Evolutionary conservation across 768 basidiomycete species (phyloP), one percentile per base, ranked within the genome.

Genomic region (Serendipita vermifera): DNA sequence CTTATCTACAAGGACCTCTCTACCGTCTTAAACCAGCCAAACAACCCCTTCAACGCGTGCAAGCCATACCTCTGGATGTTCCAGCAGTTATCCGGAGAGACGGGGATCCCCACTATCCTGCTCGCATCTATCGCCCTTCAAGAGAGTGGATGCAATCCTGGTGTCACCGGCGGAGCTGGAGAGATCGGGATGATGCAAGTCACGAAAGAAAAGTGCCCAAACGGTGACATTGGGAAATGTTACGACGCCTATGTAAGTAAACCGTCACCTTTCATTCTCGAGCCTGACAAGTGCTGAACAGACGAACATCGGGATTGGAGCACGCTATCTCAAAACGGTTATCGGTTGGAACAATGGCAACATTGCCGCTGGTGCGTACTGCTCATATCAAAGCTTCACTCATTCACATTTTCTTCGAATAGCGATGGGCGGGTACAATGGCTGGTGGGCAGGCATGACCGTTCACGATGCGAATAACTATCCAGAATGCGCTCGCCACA

Each of bases 121-220:
- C 68, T 93, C 33, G 90, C 89, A 2, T 77, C 88, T 0, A 83
- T 94, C 61, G 88, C 89, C 33, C 83, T 94, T 82, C 89, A 93
- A 67, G 92, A 94, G 66, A 80, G 78, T 32, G 72, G 72, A 35
- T 94, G 90, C 73, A 81, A 83, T 61, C 75, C 81, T 2, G 57
- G 69, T 14, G 77, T 76, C 4, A 72, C 80, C 40, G 89, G 89
- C 54, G 83, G 82, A 14, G 85, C 73, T 20, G 85, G 87, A 39
- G 89, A 91, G 67, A 51, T 51, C 17, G 46, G 60, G 5, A 57
- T 62, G 54, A 91, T 91, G 88, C 88, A 92, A 67, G 73, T 92
- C 60, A 85, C 85, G 15, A 64, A 67, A 36, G 85, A 87, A 60
- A 92, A 90, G 68, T 51, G 46, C 24, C 46, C 46, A 22, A 29